phyloP scores from a whole-genome alignment of 345 rosid genomes.

The Eucalyptus albens region DNA sequence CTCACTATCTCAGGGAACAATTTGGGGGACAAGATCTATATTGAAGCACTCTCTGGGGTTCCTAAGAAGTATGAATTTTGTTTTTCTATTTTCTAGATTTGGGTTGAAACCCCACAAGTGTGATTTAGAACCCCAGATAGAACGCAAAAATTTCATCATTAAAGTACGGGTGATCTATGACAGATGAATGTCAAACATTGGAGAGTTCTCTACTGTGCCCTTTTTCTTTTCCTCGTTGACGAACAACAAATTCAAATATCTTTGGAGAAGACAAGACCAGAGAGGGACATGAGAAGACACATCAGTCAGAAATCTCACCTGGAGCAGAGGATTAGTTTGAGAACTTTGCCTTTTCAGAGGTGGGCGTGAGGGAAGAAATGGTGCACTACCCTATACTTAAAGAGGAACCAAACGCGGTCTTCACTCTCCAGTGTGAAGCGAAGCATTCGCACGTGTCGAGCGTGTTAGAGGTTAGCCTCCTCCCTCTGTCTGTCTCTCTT shows the following conservation, averaged over 20 bases:
- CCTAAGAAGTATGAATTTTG: not conserved
- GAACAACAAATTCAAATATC: not conserved
- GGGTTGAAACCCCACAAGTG: not conserved
- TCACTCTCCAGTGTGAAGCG: not conserved
- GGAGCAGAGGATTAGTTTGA: rapidly evolving
- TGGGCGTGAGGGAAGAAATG: not conserved
- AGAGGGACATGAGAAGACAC: not conserved
- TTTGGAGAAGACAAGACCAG: not conserved
- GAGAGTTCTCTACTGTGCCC: not conserved
- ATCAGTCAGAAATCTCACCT: not conserved
- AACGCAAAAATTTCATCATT: not conserved
- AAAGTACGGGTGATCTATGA: not conserved
- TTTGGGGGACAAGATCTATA: conserved; percentile 15
- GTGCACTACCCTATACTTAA: not conserved
- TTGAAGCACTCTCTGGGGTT: not conserved
- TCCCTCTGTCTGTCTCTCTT: not conserved
- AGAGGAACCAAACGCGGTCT: not conserved
- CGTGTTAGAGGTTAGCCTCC: not conserved
- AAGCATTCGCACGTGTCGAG: not conserved
- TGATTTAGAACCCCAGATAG: not conserved
- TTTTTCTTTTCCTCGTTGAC: not conserved
- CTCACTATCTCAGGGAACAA: conserved; percentile 22
- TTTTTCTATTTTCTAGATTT: not conserved
- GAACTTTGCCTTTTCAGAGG: not conserved
- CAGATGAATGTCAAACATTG: not conserved